Evolutionary conservation across 2,329 filamentous ascomycete species (phyloP), one percentile per base, ranked within the genome.

Genomic region (Emergomyces orientalis): DNA sequence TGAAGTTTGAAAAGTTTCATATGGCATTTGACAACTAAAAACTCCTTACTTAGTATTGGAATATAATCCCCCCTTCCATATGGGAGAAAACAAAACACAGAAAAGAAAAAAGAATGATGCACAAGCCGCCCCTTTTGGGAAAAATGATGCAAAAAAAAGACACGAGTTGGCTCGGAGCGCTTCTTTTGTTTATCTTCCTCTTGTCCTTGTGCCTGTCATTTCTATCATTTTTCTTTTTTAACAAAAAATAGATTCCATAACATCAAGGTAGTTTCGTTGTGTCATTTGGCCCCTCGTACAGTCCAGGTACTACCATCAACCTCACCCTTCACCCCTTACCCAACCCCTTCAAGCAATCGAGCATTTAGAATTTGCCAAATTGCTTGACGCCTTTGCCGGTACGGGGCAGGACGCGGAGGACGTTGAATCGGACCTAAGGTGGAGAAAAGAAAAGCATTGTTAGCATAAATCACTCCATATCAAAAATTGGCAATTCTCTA

Each of bases 341-440:
- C 69, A 65, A 64, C 66, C 66, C 70, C 64, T 30, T 39, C 69
- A 66, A 41, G 62, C 67, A 64, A 66, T 37, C 69, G 19, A 63
- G 70, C 72, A 69, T 74, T 88, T 96, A 99, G 86, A 99, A 99
- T 87, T 99, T 99, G 85, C 81, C 85, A 88, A 99, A 99, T 80
- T 87, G 82, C 91, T 99, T 99, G 81, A 97, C 91, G 75, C 86
- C 82, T 88, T 97, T 97, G 83, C 92, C 91, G 75, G 91, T 96
- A 84, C 92, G 88, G 82, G 93, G 93, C 76, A 97, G 89, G 75
- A 99, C 94, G 77, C 94, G 92, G 79, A 99, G 90, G 79, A 97
- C 92, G 85, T 99, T 99, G 90, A 99, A 99, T 79, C 94, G 94
- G 78, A 96, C 89, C 91, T 96, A 70, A 59, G 65, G 60, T 61